These are phyloP conservation scores for Fusarium caatingaense DNA, from an alignment of 2,329 filamentous ascomycete genomes.

Conservation along the genomic window DNA sequence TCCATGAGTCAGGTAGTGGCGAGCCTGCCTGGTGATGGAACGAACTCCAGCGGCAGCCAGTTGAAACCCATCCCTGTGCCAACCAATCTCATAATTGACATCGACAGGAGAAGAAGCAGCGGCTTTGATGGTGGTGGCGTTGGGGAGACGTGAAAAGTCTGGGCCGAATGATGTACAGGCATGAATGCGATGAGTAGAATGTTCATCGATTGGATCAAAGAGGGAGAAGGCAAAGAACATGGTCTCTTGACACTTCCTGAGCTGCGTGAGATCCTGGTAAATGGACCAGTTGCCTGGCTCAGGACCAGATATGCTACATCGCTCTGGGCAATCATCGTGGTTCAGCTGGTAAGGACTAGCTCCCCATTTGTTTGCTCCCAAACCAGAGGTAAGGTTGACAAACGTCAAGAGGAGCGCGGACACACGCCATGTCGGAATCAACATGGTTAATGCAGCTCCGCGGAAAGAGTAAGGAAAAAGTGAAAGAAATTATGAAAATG, in stretches of 20 bases:
- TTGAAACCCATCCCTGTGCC: neutral
- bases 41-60: neutral
- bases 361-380: neutral
- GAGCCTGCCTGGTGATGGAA: constrained; percentile 1
- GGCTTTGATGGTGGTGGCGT: neutral
- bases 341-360: neutral
- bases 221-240: neutral
- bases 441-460: neutral
- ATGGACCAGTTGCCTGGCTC: neutral
- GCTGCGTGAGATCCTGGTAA: neutral
- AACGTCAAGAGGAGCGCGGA: neutral
- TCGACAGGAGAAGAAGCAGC: neutral
- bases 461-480: too few relatives aligned
- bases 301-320: neutral
- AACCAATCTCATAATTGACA: neutral
- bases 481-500: too few relatives aligned
- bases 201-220: neutral
- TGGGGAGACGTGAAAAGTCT: neutral
- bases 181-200: neutral
- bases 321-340: neutral
- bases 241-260: neutral
- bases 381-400: neutral
- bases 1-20: neutral
- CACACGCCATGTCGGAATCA: neutral
- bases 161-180: neutral